Conservation (phyloP, 768 basidiomycete species). For the Mycena maculata region DNA sequence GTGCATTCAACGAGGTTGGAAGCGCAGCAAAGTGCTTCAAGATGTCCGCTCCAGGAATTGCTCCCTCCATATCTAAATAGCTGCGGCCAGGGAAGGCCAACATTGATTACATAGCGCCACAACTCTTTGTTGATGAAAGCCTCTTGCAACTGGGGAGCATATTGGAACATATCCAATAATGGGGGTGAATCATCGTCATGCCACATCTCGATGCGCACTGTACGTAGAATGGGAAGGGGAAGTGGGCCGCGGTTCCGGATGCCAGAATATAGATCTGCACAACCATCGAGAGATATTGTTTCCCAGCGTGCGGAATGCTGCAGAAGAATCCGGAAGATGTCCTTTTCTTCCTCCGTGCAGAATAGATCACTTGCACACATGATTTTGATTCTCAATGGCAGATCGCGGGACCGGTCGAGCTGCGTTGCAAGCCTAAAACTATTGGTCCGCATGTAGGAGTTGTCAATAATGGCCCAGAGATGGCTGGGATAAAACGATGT, state of each 20-base stretch:
- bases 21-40: not conserved
- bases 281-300: not conserved
- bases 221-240: not conserved
- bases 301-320: conserved; percentile 9
- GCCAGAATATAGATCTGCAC: not conserved
- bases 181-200: not conserved
- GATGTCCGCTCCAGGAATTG: not conserved
- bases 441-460: not conserved
- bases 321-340: not conserved
- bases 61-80: not conserved
- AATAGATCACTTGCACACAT: not conserved
- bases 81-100: not conserved
- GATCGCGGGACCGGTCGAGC: not conserved
- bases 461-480: conserved; percentile 3
- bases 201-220: not conserved
- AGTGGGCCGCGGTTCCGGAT: not conserved
- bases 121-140: not conserved
- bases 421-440: not conserved
- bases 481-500: not conserved
- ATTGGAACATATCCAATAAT: not conserved
- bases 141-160: not conserved
- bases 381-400: not conserved
- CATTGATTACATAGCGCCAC: not conserved
- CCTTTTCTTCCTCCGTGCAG: not conserved
- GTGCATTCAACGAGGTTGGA: conserved; percentile 1